Percentiles rank a stretch among this genome's conserved stretches.
These are phyloP conservation scores for Trametes villosa DNA, from an alignment of 768 basidiomycete species.

Conservation along the genomic window DNA sequence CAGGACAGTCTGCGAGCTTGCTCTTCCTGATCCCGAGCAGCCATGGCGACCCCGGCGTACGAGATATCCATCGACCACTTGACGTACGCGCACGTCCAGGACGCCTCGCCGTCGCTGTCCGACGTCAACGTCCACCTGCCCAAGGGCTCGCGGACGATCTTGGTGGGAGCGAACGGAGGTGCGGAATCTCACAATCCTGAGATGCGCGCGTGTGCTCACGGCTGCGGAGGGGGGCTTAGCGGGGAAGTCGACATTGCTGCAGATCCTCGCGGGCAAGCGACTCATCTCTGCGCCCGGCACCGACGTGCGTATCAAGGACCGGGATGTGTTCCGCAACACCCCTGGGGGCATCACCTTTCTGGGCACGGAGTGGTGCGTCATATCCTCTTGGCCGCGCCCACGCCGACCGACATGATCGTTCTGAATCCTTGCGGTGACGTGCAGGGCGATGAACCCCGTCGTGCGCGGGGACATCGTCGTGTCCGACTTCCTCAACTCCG, in stretches of 20 bases:
- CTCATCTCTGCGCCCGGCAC: constrained; percentile 59
- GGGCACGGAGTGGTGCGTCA: constrained; percentile 88
- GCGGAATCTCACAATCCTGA: constrained; percentile 24
- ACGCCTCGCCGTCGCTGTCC: constrained; percentile 55
- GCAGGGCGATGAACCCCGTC: constrained; percentile 95
- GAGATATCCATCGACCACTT: constrained; percentile 49
- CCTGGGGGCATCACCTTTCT: constrained; percentile 84
- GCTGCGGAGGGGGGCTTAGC: constrained; percentile 45
- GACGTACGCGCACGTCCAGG: constrained; percentile 59
- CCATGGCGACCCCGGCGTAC: constrained; percentile 27
- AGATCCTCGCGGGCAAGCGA: constrained; percentile 91
- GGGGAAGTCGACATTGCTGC: constrained; percentile 95
- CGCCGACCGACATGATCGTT: background rate
- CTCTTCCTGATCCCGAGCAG: background rate
- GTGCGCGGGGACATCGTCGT: constrained; percentile 93
- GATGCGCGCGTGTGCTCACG: background rate
- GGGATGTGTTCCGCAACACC: constrained; percentile 89
- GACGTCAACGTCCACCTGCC: constrained; percentile 70
- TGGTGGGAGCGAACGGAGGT: constrained; percentile 97
- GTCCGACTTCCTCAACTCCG: constrained; percentile 93
- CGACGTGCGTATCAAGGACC: constrained; percentile 71
- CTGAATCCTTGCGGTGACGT: background rate
- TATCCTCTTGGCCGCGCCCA: background rate
- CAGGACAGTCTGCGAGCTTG: background rate
- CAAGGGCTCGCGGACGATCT: constrained; percentile 78